phyloP scores from a whole-genome alignment of 495 filamentous ascomycete genomes.

The Astrothelium macrocarpum region DNA sequence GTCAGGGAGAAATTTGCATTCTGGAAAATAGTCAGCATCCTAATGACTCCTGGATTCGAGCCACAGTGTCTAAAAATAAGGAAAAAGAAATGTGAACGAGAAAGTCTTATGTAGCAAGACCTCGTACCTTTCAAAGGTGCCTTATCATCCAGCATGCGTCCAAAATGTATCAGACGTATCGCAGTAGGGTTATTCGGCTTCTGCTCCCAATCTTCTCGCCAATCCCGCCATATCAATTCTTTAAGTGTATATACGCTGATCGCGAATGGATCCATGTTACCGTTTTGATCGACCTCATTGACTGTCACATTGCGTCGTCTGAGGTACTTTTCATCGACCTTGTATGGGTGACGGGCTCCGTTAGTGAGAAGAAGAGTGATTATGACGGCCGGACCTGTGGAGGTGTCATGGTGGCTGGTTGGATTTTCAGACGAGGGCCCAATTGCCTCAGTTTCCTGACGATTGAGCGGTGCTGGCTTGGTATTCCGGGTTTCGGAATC shows the following conservation, averaged over 20 bases:
- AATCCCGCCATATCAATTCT: conserved; percentile 82
- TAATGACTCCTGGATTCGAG: background rate
- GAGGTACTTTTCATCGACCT: conserved; percentile 77
- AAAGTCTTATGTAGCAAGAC: background rate
- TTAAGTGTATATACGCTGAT: conserved; percentile 88
- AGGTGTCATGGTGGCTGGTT: conserved; percentile 15
- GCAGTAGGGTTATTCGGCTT: conserved; percentile 71
- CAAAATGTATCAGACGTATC: conserved; percentile 83
- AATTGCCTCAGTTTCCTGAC: conserved; percentile 29
- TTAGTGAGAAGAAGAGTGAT: conserved; percentile 74
- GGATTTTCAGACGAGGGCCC: conserved; percentile 32
- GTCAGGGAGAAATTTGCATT: conserved; percentile 49
- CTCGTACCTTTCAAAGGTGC: conserved; percentile 59
- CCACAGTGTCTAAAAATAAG: background rate
- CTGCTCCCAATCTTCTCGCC: conserved; percentile 83
- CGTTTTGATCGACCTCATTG: background rate
- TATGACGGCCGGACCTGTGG: conserved; percentile 27
- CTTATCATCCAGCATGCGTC: conserved; percentile 80
- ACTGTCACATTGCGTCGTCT: conserved; percentile 59
- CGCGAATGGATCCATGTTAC: conserved; percentile 63
- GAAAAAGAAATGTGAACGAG: background rate
- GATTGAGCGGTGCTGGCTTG: conserved; percentile 14
- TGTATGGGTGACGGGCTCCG: conserved; percentile 76
- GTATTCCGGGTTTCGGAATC: background rate
- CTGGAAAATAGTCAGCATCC: background rate